Percentiles rank a stretch among this genome's conserved stretches.
Evolutionary conservation across 805 yeast species (phyloP).

Genomic region (Alloascoidea africana): DNA sequence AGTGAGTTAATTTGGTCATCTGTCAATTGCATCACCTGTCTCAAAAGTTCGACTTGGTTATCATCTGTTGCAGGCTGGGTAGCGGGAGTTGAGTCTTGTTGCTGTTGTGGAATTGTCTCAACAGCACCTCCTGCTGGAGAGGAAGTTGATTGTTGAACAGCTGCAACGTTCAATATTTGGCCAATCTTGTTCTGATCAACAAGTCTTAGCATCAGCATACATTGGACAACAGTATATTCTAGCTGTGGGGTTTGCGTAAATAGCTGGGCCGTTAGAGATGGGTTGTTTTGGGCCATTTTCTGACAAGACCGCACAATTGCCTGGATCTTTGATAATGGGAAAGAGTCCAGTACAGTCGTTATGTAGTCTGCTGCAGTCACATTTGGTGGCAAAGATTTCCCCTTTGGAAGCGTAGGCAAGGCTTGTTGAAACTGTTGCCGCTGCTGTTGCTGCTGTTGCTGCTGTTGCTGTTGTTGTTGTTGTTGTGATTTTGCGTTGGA

Average conservation of each 20-base stretch:
- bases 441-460: constrained; percentile 7
- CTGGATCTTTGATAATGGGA: constrained; percentile 31
- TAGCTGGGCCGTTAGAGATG: constrained; percentile 41
- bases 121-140: constrained; percentile 7
- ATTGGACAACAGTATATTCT: constrained; percentile 69
- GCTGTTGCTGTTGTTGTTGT: constrained; percentile 4
- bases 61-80: constrained; percentile 14
- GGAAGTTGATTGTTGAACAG: constrained; percentile 5
- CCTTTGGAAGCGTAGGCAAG: constrained; percentile 40
- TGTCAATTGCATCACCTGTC: constrained; percentile 34
- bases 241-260: constrained; percentile 67
- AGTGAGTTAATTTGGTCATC: constrained; percentile 33
- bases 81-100: constrained; percentile 3
- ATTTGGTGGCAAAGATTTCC: constrained; percentile 25
- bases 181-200: constrained; percentile 16
- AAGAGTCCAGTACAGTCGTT: constrained; percentile 26
- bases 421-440: constrained; percentile 7
- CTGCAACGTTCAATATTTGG: constrained; percentile 9
- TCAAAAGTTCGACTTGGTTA: constrained; percentile 29
- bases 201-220: constrained; percentile 28
- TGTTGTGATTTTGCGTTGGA: constrained; percentile 3
- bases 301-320: constrained; percentile 43
- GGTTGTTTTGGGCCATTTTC: constrained; percentile 38
- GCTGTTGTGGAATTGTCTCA: constrained; percentile 4
- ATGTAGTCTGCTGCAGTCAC: constrained; percentile 26